Conservation (phyloP, 495 filamentous ascomycete genomes). For the Aspergillus funiculosus region DNA sequence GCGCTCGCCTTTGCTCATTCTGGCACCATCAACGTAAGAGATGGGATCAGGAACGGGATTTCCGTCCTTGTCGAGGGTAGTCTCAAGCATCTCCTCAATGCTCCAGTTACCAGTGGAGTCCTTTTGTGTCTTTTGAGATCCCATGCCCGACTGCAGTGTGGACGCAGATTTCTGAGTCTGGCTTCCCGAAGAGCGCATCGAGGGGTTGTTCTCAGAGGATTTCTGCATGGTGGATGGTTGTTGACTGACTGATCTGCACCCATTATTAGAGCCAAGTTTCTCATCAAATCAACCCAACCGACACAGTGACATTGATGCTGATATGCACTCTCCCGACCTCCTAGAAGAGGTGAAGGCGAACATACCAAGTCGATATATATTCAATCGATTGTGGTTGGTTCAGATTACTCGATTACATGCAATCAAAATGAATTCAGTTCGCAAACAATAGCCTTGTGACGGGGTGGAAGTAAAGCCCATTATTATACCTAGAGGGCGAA, state of each 20-base stretch:
- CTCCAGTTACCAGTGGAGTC: constrained; percentile 17
- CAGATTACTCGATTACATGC: too few species aligned
- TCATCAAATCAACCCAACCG: background rate
- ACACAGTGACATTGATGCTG: constrained; percentile 3
- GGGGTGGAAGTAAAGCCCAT: background rate
- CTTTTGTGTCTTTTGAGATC: constrained; percentile 3
- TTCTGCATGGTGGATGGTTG: constrained; percentile 7
- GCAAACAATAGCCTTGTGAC: background rate
- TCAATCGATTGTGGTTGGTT: too few species aligned
- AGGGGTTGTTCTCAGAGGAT: constrained; percentile 9
- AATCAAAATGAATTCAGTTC: background rate
- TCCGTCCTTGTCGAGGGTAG: constrained; percentile 26
- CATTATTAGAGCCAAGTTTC: background rate
- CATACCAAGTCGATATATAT: too few species aligned
- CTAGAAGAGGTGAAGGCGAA: too few species aligned
- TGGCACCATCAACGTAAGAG: constrained; percentile 20
- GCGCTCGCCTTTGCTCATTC: constrained; percentile 15
- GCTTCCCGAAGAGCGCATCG: constrained; percentile 1
- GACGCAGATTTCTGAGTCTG: background rate
- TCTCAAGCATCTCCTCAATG: constrained; percentile 28
- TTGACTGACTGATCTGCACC: background rate
- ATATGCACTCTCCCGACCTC: too few species aligned
- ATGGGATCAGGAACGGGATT: constrained; percentile 32
- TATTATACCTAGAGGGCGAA: background rate
- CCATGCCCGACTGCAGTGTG: background rate